Conservation (phyloP, 2,329 filamentous ascomycete species). For the Scytalidium sp. region DNA sequence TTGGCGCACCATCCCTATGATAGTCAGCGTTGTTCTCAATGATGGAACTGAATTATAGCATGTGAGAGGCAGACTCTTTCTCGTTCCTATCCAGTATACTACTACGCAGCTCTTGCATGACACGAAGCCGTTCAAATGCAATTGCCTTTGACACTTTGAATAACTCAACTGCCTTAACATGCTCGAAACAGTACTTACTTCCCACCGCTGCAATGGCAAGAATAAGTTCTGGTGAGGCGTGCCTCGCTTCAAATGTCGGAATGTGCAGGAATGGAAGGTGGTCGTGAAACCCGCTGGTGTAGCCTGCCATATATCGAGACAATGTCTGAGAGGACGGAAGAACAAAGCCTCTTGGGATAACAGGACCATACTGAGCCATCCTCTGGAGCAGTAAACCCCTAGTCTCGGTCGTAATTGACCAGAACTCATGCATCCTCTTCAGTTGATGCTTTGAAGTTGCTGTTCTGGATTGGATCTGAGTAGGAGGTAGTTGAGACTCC, state of each 20-base stretch:
- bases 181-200: conserved; percentile 65
- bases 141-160: conserved; percentile 61
- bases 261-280: conserved; percentile 64
- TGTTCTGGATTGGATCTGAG: background rate
- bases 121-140: conserved; percentile 52
- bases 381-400: conserved; percentile 54
- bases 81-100: background rate
- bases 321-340: conserved; percentile 68
- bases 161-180: conserved; percentile 54
- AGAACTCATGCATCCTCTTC: conserved; percentile 9
- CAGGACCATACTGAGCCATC: conserved; percentile 58
- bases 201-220: conserved; percentile 66
- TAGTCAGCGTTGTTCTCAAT: too few species aligned
- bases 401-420: conserved; percentile 50
- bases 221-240: conserved; percentile 64
- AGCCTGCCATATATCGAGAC: conserved; percentile 67
- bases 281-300: conserved; percentile 63
- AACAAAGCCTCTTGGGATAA: conserved; percentile 60
- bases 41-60: too few species aligned
- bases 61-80: background rate
- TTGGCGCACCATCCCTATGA: too few species aligned
- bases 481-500: background rate
- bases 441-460: too few species aligned
- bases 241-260: conserved; percentile 59
- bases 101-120: background rate